Evolutionary conservation across 2,329 filamentous ascomycete species (phyloP), one percentile per base, ranked within the genome.

Genomic region (Calonectria hawksworthii): DNA sequence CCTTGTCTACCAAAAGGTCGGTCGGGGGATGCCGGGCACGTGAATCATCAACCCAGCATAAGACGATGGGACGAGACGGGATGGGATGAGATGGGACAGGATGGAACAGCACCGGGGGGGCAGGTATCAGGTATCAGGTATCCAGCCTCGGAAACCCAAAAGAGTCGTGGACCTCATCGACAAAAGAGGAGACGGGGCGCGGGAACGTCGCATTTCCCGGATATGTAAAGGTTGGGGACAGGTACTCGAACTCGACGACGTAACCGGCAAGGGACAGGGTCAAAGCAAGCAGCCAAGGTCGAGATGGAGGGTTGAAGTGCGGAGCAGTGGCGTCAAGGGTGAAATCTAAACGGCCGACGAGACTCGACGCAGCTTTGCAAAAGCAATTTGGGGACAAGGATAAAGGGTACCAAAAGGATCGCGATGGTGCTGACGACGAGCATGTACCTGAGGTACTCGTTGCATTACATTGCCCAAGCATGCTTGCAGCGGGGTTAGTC

Each of bases 21-120:
- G 34, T 50, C 36, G 30, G 38, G n/a, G 63, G 59, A 63, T 50
- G 51, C 64, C 52, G 68, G 41, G 61, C 68, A 71, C 68, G 68
- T 66, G 68, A 71, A 71, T 41, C 38, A 26, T 41, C 36, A 18
- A 63, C 16, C 34, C 36, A 28, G 32, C 14, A 59, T 26, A 51
- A 32, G 50, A 56, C 32, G 59, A 30, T 28, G 56, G 41, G 14
- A 41, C 16, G 56, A n/a, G 23, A 63, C 36, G 13, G 56, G 32
- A 32, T 13, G 51, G 28, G 28, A 54, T 54, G 28, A 28, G n/a
- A 41, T 34, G 52, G 52, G 52, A 34, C 21, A 13, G 21, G 34
- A 63, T 44, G 66, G 51, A 47, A 38, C 50, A 47, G 59, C 51
- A 65, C 36, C 36, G 38, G 47, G 26, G 28, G 63, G 50, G 28